These are phyloP conservation scores for Typha latifolia DNA, from an alignment of 176 grass and related monocot species.

Conservation along the genomic window DNA sequence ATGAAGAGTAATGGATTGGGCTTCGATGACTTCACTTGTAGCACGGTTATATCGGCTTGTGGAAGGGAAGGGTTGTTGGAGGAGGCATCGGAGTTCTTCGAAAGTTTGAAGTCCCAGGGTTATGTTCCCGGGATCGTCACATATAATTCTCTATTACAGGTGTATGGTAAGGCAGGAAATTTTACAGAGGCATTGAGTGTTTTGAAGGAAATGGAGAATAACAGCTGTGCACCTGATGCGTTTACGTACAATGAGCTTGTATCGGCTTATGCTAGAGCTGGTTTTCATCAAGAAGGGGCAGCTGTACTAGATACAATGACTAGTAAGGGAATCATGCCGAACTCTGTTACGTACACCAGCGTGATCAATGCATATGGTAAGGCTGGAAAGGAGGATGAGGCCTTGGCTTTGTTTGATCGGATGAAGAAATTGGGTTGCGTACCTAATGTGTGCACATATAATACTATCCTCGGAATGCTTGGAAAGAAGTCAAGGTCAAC, in stretches of 20 bases:
- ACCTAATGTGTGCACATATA: slow-evolving; percentile 54
- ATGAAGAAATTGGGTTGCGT: slow-evolving; percentile 74
- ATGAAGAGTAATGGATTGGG: slow-evolving; percentile 27
- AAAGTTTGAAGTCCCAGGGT: slow-evolving; percentile 49
- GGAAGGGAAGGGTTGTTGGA: slow-evolving; percentile 46
- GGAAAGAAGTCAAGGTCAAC: slow-evolving; percentile 66
- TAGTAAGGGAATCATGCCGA: slow-evolving; percentile 55
- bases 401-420: slow-evolving; percentile 44
- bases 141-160: slow-evolving; percentile 75
- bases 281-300: slow-evolving; percentile 56
- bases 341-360: slow-evolving; percentile 58
- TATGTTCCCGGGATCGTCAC: slow-evolving; percentile 52
- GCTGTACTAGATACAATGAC: slow-evolving; percentile 57
- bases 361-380: slow-evolving; percentile 68
- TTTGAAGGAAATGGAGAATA: slow-evolving; percentile 67
- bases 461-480: slow-evolving; percentile 64
- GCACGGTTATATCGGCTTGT: slow-evolving; percentile 68
- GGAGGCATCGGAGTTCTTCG: slow-evolving; percentile 56
- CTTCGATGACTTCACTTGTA: slow-evolving; percentile 77
- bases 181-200: slow-evolving; percentile 43
- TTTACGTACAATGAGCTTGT: slow-evolving; percentile 76
- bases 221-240: slow-evolving; percentile 40
- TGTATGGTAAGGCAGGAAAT: slow-evolving; percentile 65
- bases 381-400: slow-evolving; percentile 47
- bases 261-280: slow-evolving; percentile 55